Evolutionary conservation across 2,329 filamentous ascomycete species (phyloP).

Genomic region (Diaporthe vexans): DNA sequence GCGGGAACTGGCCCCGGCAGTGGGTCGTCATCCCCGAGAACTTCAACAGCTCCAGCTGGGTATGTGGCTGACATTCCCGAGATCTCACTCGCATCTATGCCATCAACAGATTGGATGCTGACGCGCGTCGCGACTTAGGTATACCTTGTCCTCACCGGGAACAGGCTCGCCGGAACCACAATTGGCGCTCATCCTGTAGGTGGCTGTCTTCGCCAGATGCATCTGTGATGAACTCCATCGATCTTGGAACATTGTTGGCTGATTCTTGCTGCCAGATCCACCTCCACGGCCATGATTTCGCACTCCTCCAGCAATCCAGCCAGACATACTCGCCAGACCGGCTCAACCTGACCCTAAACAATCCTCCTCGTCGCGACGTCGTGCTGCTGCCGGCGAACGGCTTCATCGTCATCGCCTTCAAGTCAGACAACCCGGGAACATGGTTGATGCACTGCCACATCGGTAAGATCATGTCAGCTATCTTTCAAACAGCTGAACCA

Average conservation of each 20-base stretch:
- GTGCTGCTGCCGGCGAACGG: constrained; percentile 61
- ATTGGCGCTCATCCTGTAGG: constrained; percentile 30
- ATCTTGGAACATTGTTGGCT: not conserved
- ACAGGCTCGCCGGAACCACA: not conserved
- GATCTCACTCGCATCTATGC: not conserved
- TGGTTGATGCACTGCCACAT: constrained; percentile 68
- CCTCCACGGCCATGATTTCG: constrained; percentile 66
- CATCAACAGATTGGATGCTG: not conserved
- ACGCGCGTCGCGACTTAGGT: not conserved
- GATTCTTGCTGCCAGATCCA: constrained; percentile 52
- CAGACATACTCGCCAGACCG: constrained; percentile 34
- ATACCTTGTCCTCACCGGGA: constrained; percentile 13
- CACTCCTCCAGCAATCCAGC: constrained; percentile 53
- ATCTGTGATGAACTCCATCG: not conserved
- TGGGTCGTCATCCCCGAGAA: constrained; percentile 44
- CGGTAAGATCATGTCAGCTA: constrained; percentile 49
- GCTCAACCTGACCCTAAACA: constrained; percentile 49
- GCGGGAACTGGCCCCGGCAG: constrained; percentile 35
- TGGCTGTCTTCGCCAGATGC: not conserved
- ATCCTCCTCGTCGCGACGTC: constrained; percentile 67
- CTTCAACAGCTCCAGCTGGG: constrained; percentile 42
- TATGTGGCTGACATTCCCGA: constrained; percentile 7
- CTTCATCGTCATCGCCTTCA: constrained; percentile 64
- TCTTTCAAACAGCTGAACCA: not conserved
- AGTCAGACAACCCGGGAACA: constrained; percentile 63